phyloP scores from a whole-genome alignment of 352 stramenopile species.

The Elongisporangium prolatum region DNA sequence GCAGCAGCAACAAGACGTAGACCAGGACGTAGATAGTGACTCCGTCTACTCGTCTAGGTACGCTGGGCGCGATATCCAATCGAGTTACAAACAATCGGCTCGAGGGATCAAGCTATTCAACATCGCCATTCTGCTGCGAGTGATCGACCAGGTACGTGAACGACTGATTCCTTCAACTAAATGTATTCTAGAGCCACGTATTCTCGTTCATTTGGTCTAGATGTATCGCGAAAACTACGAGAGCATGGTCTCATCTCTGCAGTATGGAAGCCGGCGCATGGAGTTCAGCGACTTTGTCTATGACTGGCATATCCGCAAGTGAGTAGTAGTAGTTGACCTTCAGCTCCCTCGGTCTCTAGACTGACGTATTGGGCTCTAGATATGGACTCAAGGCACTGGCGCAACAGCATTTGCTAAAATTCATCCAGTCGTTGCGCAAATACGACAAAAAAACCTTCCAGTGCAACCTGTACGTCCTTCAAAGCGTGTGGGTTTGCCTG shows the following conservation, averaged over 20 bases:
- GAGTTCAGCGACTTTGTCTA: constrained; percentile 83
- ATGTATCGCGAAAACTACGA: constrained; percentile 78
- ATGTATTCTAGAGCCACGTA: neutral
- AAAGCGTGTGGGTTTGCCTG: neutral
- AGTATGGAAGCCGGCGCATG: constrained; percentile 71
- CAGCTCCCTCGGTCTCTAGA: neutral
- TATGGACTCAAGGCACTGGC: constrained; percentile 70
- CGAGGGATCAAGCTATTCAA: constrained; percentile 61
- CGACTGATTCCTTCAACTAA: too few relatives aligned
- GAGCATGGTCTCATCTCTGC: constrained; percentile 47
- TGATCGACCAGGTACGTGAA: constrained; percentile 59
- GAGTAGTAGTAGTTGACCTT: constrained; percentile 12
- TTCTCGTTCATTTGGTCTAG: constrained; percentile 8
- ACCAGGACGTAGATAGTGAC: constrained; percentile 13
- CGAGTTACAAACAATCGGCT: constrained; percentile 39
- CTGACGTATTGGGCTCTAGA: constrained; percentile 5
- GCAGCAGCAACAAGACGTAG: constrained; percentile 1
- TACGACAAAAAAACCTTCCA: constrained; percentile 61
- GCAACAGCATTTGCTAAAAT: constrained; percentile 68
- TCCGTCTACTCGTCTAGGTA: constrained; percentile 5
- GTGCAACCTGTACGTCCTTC: constrained; percentile 45
- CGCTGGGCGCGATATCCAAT: constrained; percentile 33
- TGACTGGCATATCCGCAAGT: constrained; percentile 83
- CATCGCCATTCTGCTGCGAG: constrained; percentile 47
- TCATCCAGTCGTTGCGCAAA: constrained; percentile 76